These are phyloP conservation scores for Xylaria sp. DNA, from an alignment of 2,329 filamentous ascomycete species.

Conservation along the genomic window DNA sequence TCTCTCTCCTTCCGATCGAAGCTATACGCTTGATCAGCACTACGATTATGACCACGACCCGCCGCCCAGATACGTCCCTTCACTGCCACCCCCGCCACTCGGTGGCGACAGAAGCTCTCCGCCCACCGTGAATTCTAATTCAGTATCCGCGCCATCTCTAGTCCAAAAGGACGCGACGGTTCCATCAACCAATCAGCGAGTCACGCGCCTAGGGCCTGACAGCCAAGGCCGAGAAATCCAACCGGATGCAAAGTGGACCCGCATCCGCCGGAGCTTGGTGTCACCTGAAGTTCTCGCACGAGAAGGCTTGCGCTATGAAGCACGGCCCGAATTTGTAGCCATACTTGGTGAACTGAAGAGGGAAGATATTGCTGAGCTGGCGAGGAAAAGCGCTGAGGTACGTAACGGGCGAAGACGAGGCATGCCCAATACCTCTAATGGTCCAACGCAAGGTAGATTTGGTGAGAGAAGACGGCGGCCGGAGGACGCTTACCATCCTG, in stretches of 20 bases:
- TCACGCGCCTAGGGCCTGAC: slow-evolving; percentile 64
- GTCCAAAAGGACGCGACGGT: slow-evolving; percentile 38
- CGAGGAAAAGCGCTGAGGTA: slow-evolving; percentile 60
- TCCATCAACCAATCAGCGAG: slow-evolving; percentile 39
- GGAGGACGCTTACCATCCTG: slow-evolving; percentile 47
- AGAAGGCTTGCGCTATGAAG: slow-evolving; percentile 69
- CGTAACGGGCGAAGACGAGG: slow-evolving; percentile 50
- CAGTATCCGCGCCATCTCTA: slow-evolving; percentile 46
- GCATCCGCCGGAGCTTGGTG: slow-evolving; percentile 64
- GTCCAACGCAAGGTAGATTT: slow-evolving; percentile 17
- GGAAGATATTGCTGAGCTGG: slow-evolving; percentile 64
- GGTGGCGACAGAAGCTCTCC: slow-evolving; percentile 45
- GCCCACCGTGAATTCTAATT: slow-evolving; percentile 40
- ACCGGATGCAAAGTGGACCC: slow-evolving; percentile 69
- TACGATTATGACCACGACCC: slow-evolving; percentile 45
- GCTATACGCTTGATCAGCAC: slow-evolving; percentile 39
- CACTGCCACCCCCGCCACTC: slow-evolving; percentile 51
- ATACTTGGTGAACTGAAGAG: slow-evolving; percentile 66
- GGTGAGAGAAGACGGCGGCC: slow-evolving; percentile 38
- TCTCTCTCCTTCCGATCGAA: slow-evolving; percentile 51
- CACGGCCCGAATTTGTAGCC: slow-evolving; percentile 69
- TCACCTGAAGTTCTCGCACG: slow-evolving; percentile 68
- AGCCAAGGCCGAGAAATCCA: slow-evolving; percentile 67
- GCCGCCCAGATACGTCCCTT: slow-evolving; percentile 56
- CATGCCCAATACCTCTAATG: not conserved